phyloP scores from a whole-genome alignment of 495 filamentous ascomycete genomes.

The Neurospora discreta region DNA sequence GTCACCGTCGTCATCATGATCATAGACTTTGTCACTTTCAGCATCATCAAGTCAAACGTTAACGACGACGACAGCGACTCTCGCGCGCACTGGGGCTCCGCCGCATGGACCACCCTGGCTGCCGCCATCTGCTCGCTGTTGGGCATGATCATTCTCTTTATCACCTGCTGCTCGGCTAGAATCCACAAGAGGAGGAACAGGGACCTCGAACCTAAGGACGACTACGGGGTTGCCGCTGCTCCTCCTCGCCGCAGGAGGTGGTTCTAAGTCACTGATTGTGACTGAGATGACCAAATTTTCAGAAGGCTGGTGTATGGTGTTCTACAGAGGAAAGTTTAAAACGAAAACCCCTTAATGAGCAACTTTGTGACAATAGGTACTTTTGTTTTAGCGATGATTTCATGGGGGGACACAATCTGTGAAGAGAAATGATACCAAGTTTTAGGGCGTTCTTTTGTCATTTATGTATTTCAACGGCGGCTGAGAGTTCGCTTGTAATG shows the following conservation, averaged over 20 bases:
- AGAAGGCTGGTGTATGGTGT: background rate
- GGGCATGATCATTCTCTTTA: conserved; percentile 43
- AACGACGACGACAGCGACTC: conserved; percentile 25
- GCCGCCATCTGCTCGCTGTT: conserved; percentile 41
- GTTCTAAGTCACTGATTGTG: background rate
- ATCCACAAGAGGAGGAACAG: conserved; percentile 15
- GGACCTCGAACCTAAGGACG: conserved; percentile 2
- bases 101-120: conserved; percentile 41
- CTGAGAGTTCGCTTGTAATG: background rate
- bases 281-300: background rate
- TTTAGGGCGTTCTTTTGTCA: background rate
- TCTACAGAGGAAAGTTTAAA: background rate
- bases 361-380: background rate
- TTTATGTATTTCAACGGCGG: background rate
- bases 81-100: conserved; percentile 33
- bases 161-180: conserved; percentile 43
- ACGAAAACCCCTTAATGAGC: background rate
- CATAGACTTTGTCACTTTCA: conserved; percentile 45
- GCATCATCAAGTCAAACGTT: conserved; percentile 39
- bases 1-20: conserved; percentile 42
- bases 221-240: conserved; percentile 1
- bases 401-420: background rate
- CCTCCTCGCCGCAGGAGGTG: conserved; percentile 4
- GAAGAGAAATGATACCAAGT: background rate
- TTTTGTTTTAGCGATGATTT: background rate